A percentile compares a stretch with the other conserved stretches of the same genome.
These are phyloP conservation scores for Aureobasidium sp. DNA, from an alignment of 2,329 filamentous ascomycete species.

Conservation along the genomic window DNA sequence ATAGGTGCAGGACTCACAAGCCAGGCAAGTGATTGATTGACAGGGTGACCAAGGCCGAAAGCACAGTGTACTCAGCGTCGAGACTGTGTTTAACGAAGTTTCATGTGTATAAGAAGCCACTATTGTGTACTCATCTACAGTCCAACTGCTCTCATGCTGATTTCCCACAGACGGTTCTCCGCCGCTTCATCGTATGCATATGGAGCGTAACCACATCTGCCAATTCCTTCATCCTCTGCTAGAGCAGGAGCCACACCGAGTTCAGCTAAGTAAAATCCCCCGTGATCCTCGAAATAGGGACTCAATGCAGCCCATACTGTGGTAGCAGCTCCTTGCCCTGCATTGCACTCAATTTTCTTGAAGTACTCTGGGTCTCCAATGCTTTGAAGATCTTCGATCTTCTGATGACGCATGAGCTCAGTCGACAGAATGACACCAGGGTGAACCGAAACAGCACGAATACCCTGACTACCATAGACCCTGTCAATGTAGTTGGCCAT, in stretches of 20 bases:
- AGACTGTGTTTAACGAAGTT: background rate
- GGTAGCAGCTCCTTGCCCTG: no score
- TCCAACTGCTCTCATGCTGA: slow-evolving; percentile 29
- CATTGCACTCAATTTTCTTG: background rate
- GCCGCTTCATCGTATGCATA: slow-evolving; percentile 34
- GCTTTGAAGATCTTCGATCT: background rate
- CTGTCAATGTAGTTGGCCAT: slow-evolving; percentile 48
- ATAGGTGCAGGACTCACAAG: background rate
- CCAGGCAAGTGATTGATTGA: background rate
- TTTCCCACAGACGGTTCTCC: slow-evolving; percentile 37
- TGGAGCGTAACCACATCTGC: slow-evolving; percentile 26
- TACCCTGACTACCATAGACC: slow-evolving; percentile 37
- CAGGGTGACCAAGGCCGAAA: no score
- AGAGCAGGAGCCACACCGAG: slow-evolving; percentile 21
- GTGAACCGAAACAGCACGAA: slow-evolving; percentile 42
- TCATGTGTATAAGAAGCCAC: background rate
- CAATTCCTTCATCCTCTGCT: slow-evolving; percentile 19
- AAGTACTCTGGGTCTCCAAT: background rate
- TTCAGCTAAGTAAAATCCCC: slow-evolving; percentile 43
- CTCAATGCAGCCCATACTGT: no score
- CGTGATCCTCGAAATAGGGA: slow-evolving; percentile 37
- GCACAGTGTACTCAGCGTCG: no score
- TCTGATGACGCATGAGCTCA: slow-evolving; percentile 17
- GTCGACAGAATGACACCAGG: slow-evolving; percentile 39
- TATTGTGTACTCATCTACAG: background rate